Evolutionary conservation across 768 basidiomycete species (phyloP), one percentile per base, ranked within the genome.

Genomic region (Lactarius pseudohatsudake): DNA sequence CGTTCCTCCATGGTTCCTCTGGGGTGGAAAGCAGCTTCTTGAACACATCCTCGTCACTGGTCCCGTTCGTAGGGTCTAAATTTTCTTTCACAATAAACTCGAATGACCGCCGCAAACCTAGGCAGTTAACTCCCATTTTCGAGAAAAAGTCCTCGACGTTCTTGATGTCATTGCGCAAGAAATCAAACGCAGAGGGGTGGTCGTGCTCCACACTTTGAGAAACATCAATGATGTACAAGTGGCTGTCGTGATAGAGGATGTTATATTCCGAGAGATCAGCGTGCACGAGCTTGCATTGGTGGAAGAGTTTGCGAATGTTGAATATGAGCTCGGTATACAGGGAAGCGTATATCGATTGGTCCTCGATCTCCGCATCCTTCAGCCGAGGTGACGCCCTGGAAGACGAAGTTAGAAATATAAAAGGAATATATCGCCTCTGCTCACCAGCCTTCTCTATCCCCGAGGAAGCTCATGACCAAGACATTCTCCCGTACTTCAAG

Each of bases 251-350:
- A 73, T 87, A 96, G 74, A 99, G 84, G 72, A 99, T 88, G 75
- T 99, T 99, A 84, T 99, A 99, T 76, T 99, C 97, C 62, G 92
- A 95, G 61, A 99, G 83, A 81, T 99, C 97, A 58, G 96, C 97
- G 73, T 99, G 97, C 0, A 99, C 96, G 65, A 99, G 87, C 65
- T 87, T 90, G 84, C 97, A 98, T 50, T 82, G 82, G 70, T 94
- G 90, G 76, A 89, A 99, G 82, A 99, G 90, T 62, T 80, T 84
- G 65, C 96, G 87, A 54, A 95, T 81, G 64, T 84, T 85, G 71
- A 92, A 83, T 40, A 98, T 77, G 38, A 98, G 82, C 73, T 96
- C 91, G 28, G 79, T 74, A 74, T 99, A 99, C 1, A 98, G 81
- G 0, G 77, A 72, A 0, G 82, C 79, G 59, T 88, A 81, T 30